Base-by-base conservation (phyloP, 1,284 basidiomycete genomes). In the Sporisorium sorghi region DNA sequence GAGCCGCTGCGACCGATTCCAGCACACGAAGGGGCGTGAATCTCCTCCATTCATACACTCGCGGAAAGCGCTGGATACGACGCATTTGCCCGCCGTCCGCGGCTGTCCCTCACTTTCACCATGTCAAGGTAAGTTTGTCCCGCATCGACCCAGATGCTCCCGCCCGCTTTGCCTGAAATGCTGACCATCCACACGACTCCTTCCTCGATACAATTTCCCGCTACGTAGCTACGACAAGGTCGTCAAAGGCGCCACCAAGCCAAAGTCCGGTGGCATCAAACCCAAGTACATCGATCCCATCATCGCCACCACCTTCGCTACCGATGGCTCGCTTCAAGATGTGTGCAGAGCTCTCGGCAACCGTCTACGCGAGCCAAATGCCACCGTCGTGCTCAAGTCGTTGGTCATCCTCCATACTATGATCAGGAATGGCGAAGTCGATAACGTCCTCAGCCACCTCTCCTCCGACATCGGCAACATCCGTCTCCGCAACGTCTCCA, bases 331-430 rank as follows among this genome's bases (percentile, higher is more conserved):
- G 43, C 88, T 98, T 11, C 90, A 92, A 80, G 95, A 98, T 85
- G 93, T 99, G 68, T 92, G 92, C 86, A 91, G 91, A 78, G 91
- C 94, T 1, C 88, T 99, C 35, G 87, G 91, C 2, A 89, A 91
- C 19, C 89, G 93, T 37, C 89, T 99, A 68, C 88, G 92, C 33
- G 96, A 99, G 80, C 91, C 93, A 23, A 97, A 96, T 84, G 90
- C 90, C 32, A 90, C 94, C 54, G 94, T 96, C 83, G 94, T 94
- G 17, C 97, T 98, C 90, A 99, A 99, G 83, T 93, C 94, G 0
- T 88, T 99, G 77, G 91, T 99, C 80, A 93, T 97, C 7, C 87
- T 98, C 21, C 96, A 99, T 85, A 94, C 91, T 32, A 92, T 99
- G 91, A 92, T 99, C 82, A 90, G 95, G 30, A 93, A 93, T 67